Evolutionary conservation across 768 basidiomycete genomes (phyloP).

Genomic region (Sporobolomyces pararoseus): DNA sequence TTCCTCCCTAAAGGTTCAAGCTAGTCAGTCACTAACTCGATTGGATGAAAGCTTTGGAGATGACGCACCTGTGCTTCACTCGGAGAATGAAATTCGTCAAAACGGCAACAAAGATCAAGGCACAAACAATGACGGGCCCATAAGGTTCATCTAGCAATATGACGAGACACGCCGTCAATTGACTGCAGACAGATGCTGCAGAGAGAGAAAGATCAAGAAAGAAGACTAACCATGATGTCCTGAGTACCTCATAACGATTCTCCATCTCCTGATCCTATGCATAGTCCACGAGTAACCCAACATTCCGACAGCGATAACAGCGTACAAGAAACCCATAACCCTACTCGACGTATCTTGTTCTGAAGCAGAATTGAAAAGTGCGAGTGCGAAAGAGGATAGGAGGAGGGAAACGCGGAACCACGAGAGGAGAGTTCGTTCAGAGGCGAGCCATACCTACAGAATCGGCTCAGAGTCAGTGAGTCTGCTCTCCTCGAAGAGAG

Average conservation of each 20-base stretch:
- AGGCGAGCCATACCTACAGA: constrained; percentile 41
- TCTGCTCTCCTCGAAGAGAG: not conserved
- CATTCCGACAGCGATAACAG: constrained; percentile 67
- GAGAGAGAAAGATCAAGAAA: constrained; percentile 72
- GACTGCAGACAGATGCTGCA: constrained; percentile 61
- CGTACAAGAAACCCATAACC: constrained; percentile 77
- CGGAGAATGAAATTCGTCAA: constrained; percentile 82
- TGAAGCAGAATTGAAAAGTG: constrained; percentile 73
- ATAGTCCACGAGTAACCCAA: constrained; percentile 79
- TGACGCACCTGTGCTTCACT: constrained; percentile 46
- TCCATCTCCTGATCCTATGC: constrained; percentile 81
- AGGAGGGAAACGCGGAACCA: constrained; percentile 84
- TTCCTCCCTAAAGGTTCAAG: constrained; percentile 22
- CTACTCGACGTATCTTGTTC: constrained; percentile 56
- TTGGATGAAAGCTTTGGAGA: not conserved
- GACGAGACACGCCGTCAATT: constrained; percentile 31
- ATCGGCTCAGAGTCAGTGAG: no score
- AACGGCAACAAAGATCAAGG: constrained; percentile 78
- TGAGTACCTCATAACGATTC: constrained; percentile 84
- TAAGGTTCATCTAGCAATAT: constrained; percentile 68
- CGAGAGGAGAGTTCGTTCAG: constrained; percentile 67
- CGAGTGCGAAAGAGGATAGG: constrained; percentile 76
- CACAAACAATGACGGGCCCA: constrained; percentile 79
- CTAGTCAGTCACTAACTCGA: not conserved
- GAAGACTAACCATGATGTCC: constrained; percentile 72